Evolutionary conservation across 352 stramenopile species (phyloP), one percentile per base, ranked within the genome.

Genomic region (Pythium dissimile): DNA sequence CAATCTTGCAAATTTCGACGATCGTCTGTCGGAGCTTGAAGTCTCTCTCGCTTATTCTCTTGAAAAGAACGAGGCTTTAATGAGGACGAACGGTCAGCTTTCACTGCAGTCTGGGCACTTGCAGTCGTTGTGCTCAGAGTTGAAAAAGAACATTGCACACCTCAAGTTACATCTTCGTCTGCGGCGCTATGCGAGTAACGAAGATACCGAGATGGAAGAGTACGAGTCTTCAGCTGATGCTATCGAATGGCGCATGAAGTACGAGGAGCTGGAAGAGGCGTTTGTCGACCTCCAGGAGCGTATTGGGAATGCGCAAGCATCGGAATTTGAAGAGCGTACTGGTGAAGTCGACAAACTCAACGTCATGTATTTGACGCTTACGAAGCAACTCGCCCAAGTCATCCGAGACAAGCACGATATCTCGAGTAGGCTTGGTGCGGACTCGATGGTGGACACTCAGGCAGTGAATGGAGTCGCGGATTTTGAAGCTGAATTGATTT

Each of bases 221-320:
- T 88, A 90, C 51, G 63, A 84, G 18, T 84, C 82, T 21, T 83
- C 80, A 24, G 62, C 72, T 12, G 82, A 92, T 60, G 80, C 84
- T 18, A 87, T 94, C 42, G 82, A 91, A 54, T 94, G 82, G 84
- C 69, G 82, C 16, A 76, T 91, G 55, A 94, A 90, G 58, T 91
- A 86, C 48, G 84, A 93, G 63, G 79, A 93, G 45, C 64, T 91
- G 31, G 75, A 90, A 51, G 75, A 92, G 43, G 67, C 69, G 5
- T 80, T 80, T 20, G 42, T 62, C 2, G 67, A 82, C 32, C 60
- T 89, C 1, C 75, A 90, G 49, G 71, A 87, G 1, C 69, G 75
- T 26, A 15, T 81, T 32, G 60, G 47, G 3, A 58, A 47, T 15
- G 49, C 37, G 24, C 51, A 39, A 15, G 53, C 39, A 5, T 41